These are phyloP conservation scores for Sugiyamaella paludigena DNA, from an alignment of 1,139 yeast species.

Conservation along the genomic window DNA sequence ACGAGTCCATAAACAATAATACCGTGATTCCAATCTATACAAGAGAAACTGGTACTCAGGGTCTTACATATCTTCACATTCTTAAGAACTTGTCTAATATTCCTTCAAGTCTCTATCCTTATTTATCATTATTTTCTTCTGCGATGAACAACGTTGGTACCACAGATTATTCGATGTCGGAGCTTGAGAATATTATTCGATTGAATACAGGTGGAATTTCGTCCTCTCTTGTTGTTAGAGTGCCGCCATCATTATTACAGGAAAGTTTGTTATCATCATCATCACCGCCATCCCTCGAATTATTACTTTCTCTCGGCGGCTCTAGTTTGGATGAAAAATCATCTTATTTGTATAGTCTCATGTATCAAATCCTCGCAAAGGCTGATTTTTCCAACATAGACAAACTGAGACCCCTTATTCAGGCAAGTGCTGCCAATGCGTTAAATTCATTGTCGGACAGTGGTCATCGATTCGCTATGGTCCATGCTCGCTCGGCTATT, in stretches of 20 bases:
- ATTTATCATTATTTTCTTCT: conserved; percentile 71
- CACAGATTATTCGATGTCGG: conserved; percentile 61
- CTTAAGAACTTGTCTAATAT: conserved; percentile 42
- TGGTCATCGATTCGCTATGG: conserved; percentile 83
- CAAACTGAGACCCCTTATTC: conserved; percentile 70
- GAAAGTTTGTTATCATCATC: conserved; percentile 2
- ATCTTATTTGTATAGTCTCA: conserved; percentile 56
- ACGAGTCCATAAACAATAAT: not conserved
- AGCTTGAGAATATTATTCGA: conserved; percentile 80
- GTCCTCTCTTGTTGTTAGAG: conserved; percentile 54
- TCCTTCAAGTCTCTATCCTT: conserved; percentile 62
- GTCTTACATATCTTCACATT: conserved; percentile 28
- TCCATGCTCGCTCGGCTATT: conserved; percentile 62
- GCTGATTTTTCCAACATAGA: conserved; percentile 70
- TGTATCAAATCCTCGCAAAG: conserved; percentile 63
- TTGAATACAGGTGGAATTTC: conserved; percentile 81
- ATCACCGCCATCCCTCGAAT: conserved; percentile 27
- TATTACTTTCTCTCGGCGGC: conserved; percentile 62
- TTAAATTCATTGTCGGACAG: conserved; percentile 75
- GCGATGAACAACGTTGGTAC: conserved; percentile 89
- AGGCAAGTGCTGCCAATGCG: conserved; percentile 73
- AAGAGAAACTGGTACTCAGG: conserved; percentile 37
- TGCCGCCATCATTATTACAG: conserved; percentile 45
- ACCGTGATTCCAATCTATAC: conserved; percentile 28
- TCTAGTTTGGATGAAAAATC: conserved; percentile 71